Conservation (phyloP, 116 monocot species). For the Papilionanthe hybrid region DNA sequence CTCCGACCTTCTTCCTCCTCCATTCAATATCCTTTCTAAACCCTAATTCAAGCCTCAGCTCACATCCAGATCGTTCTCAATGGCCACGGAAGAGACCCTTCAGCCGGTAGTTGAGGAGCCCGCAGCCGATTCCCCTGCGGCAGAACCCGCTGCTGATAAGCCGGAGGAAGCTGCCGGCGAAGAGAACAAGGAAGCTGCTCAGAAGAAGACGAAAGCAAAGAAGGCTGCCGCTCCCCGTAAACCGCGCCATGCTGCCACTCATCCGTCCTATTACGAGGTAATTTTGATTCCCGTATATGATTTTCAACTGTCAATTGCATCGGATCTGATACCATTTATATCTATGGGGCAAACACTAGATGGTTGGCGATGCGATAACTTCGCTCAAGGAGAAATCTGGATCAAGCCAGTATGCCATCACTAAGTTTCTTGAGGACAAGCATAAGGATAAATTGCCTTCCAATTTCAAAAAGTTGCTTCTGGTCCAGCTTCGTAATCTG, state of each 20-base stretch:
- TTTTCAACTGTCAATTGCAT: not conserved
- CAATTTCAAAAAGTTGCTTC: slow-evolving; percentile 34
- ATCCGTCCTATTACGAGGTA: slow-evolving; percentile 39
- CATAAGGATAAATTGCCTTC: slow-evolving; percentile 22
- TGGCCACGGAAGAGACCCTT: slow-evolving; percentile 10
- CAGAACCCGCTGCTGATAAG: slow-evolving; percentile 1
- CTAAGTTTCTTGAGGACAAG: slow-evolving; percentile 46
- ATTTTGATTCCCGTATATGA: not conserved
- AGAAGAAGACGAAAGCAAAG: slow-evolving; percentile 12
- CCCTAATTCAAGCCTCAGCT: not conserved
- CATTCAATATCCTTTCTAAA: no score
- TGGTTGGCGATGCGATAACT: slow-evolving; percentile 41
- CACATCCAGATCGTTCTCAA: not conserved
- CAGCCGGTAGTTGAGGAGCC: not conserved
- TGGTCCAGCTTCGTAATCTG: slow-evolving; percentile 34
- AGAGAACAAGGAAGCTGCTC: slow-evolving; percentile 4
- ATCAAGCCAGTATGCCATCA: slow-evolving; percentile 43
- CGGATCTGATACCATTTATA: not conserved
- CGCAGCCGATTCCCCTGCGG: not conserved
- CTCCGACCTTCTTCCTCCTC: not conserved
- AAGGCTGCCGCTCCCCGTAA: slow-evolving; percentile 19
- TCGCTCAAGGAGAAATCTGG: slow-evolving; percentile 48
- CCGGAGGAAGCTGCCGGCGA: slow-evolving; percentile 1
- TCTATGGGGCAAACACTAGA: slow-evolving; percentile 9
- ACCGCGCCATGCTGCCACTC: slow-evolving; percentile 11